phyloP scores from a whole-genome alignment of 2,329 filamentous ascomycete genomes.

The Pestalotiopsis sp. region DNA sequence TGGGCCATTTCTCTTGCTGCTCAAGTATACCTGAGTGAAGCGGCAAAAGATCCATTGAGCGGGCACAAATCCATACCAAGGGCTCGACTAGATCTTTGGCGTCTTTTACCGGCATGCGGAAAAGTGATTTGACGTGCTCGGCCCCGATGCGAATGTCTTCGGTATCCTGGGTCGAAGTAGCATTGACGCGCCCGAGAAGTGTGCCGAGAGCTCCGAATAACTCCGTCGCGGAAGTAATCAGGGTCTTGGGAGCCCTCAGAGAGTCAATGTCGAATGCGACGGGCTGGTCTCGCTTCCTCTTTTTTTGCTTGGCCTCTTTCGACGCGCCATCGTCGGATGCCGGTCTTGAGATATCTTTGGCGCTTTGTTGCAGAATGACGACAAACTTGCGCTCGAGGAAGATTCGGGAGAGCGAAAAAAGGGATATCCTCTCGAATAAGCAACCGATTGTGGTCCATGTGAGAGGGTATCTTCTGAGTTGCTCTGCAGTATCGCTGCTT shows the following conservation, averaged over 20 bases:
- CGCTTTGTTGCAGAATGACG: slow-evolving; percentile 62
- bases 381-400: slow-evolving; percentile 71
- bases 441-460: slow-evolving; percentile 63
- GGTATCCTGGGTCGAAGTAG: slow-evolving; percentile 29
- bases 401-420: slow-evolving; percentile 68
- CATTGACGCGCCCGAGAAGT: slow-evolving; percentile 46
- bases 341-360: slow-evolving; percentile 55
- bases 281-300: slow-evolving; percentile 46
- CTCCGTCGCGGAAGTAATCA: slow-evolving; percentile 47
- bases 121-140: slow-evolving; percentile 59
- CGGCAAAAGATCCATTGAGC: slow-evolving; percentile 33
- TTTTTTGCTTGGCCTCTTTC: slow-evolving; percentile 35
- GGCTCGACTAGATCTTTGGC: slow-evolving; percentile 45
- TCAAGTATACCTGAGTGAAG: slow-evolving; percentile 32
- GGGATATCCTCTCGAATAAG: slow-evolving; percentile 64
- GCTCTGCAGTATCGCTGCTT: slow-evolving; percentile 45
- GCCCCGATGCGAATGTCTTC: slow-evolving; percentile 52
- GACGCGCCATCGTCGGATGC: slow-evolving; percentile 18
- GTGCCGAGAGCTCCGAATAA: slow-evolving; percentile 47
- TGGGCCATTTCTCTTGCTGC: slow-evolving; percentile 47
- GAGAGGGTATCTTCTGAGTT: slow-evolving; percentile 53
- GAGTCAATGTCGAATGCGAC: slow-evolving; percentile 39
- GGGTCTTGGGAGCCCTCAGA: slow-evolving; percentile 39
- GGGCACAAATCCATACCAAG: slow-evolving; percentile 45
- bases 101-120: slow-evolving; percentile 49